Percentiles rank a stretch among this genome's conserved stretches.
Conservation (phyloP, 805 yeast genomes). For the Wickerhamiella alocasiicola region DNA sequence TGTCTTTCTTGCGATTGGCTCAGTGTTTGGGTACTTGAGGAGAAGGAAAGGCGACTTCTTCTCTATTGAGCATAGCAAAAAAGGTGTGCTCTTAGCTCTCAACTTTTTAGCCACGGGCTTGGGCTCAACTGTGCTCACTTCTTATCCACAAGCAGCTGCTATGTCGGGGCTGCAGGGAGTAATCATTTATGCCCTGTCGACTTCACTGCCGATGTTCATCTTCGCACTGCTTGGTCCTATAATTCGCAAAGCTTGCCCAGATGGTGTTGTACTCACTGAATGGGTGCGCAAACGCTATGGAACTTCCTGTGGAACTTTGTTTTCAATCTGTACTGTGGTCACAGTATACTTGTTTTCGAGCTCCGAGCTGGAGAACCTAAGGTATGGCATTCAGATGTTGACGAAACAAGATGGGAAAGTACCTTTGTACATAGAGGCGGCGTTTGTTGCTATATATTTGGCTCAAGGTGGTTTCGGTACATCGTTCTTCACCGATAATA, state of each 20-base stretch:
- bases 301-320: conserved; percentile 51
- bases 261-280: conserved; percentile 83
- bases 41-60: conserved; percentile 46
- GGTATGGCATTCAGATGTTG: conserved; percentile 59
- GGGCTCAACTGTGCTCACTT: conserved; percentile 77
- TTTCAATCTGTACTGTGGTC: conserved; percentile 69
- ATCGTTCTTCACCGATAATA: conserved; percentile 74
- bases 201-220: conserved; percentile 70
- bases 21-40: conserved; percentile 46
- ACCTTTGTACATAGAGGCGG: conserved; percentile 72
- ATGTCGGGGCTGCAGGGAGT: conserved; percentile 79
- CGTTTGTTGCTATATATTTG: conserved; percentile 80
- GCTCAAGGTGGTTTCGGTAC: conserved; percentile 80
- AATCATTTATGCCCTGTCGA: conserved; percentile 63
- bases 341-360: conserved; percentile 81
- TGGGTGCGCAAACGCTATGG: conserved; percentile 86
- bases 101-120: conserved; percentile 80
- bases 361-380: conserved; percentile 71
- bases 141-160: conserved; percentile 80
- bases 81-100: conserved; percentile 67
- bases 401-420: conserved; percentile 72
- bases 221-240: conserved; percentile 76
- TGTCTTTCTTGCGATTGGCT: conserved; percentile 40
- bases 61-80: conserved; percentile 68
- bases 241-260: conserved; percentile 66